Evolutionary conservation across 2,329 filamentous ascomycete genomes (phyloP).

Genomic region (Coniochaeta sp.): DNA sequence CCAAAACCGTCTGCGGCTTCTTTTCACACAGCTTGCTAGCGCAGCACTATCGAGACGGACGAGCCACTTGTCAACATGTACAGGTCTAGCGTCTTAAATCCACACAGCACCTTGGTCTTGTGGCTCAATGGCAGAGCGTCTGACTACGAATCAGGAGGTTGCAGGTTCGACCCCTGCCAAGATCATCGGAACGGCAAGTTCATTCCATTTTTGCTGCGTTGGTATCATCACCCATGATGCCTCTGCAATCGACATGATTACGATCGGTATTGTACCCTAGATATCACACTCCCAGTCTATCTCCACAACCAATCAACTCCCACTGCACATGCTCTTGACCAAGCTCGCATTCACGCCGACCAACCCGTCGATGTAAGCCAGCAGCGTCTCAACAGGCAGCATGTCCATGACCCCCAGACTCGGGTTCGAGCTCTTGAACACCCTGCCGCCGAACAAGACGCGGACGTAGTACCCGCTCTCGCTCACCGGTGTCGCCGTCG

Average conservation of each 20-base stretch:
- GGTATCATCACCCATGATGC: no score
- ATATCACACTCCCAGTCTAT: no score
- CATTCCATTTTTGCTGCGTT: neutral
- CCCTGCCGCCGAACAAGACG: constrained; percentile 63
- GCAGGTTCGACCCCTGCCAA: constrained; percentile 12
- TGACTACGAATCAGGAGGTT: constrained; percentile 28
- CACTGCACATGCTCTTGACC: constrained; percentile 23
- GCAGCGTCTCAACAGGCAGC: constrained; percentile 56
- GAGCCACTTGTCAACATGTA: neutral
- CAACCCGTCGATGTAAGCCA: constrained; percentile 66
- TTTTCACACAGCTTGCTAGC: no score
- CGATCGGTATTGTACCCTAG: neutral
- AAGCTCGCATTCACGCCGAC: constrained; percentile 46
- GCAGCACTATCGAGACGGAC: neutral
- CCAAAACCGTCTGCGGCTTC: no score
- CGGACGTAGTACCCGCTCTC: constrained; percentile 44
- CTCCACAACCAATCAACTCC: no score
- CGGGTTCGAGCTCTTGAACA: constrained; percentile 61
- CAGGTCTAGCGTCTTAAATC: neutral
- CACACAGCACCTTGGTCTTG: neutral
- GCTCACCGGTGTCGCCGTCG: neutral
- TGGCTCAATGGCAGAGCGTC: constrained; percentile 35
- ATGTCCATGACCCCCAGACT: constrained; percentile 63
- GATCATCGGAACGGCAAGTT: no score
- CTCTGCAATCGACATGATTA: no score